Evolutionary conservation across 2,329 filamentous ascomycete species (phyloP).

Genomic region (Achaetomium macrosporum): DNA sequence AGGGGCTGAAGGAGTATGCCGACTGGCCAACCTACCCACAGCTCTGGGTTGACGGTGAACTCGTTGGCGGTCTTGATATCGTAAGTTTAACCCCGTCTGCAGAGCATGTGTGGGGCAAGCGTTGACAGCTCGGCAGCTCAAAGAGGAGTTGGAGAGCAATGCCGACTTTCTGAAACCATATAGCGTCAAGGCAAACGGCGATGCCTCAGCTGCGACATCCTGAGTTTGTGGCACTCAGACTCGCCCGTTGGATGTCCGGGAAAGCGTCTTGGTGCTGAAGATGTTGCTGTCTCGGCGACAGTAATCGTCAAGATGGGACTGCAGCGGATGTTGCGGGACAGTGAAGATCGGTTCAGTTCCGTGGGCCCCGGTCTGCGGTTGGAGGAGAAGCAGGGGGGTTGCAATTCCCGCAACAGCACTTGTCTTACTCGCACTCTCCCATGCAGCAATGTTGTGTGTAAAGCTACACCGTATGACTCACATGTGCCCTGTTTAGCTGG

Average conservation of each 20-base stretch:
- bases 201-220: slow-evolving; percentile 32
- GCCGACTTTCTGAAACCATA: slow-evolving; percentile 76
- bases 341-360: no score
- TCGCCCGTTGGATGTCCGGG: no score
- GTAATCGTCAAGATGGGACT: neutral
- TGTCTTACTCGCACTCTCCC: neutral
- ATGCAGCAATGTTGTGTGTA: neutral
- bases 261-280: no score
- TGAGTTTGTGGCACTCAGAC: slow-evolving; percentile 4
- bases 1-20: slow-evolving; percentile 94
- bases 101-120: neutral
- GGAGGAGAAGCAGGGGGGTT: no score
- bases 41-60: slow-evolving; percentile 82
- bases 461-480: slow-evolving; percentile 5
- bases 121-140: slow-evolving; percentile 55
- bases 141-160: slow-evolving; percentile 84
- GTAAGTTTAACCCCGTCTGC: slow-evolving; percentile 49
- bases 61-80: slow-evolving; percentile 92
- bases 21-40: slow-evolving; percentile 99
- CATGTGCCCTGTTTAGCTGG: neutral
- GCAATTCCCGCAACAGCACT: no score
- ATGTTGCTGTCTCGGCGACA: neutral
- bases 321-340: no score
- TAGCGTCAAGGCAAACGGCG: slow-evolving; percentile 45
- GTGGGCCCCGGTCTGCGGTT: no score